These are phyloP conservation scores for Trametes versicolor DNA, from an alignment of 1,284 basidiomycete species.

Conservation along the genomic window DNA sequence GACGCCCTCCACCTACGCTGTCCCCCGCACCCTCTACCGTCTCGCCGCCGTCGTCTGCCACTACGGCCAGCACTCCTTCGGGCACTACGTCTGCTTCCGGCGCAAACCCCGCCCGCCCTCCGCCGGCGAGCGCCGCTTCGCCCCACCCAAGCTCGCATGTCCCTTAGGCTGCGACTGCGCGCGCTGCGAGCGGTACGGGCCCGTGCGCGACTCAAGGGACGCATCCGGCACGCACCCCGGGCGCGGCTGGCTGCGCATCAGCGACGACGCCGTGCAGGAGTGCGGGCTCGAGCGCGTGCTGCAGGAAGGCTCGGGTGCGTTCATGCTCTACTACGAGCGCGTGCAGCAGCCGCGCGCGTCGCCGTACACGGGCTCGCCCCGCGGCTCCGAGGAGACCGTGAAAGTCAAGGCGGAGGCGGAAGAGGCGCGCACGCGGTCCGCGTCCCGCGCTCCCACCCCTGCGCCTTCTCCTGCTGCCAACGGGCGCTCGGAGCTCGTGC, in stretches of 20 bases:
- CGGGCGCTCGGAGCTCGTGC: slow-evolving; percentile 32
- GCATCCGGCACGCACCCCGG: slow-evolving; percentile 32
- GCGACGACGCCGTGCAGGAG: slow-evolving; percentile 85
- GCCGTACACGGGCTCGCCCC: slow-evolving; percentile 36
- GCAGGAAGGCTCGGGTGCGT: slow-evolving; percentile 76
- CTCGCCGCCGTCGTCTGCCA: slow-evolving; percentile 88
- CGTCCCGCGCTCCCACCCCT: neutral
- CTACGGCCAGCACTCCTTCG: slow-evolving; percentile 89
- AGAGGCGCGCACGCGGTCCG: slow-evolving; percentile 34
- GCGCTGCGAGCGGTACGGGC: slow-evolving; percentile 52
- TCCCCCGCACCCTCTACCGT: slow-evolving; percentile 76
- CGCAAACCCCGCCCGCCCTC: slow-evolving; percentile 69
- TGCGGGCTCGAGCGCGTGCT: slow-evolving; percentile 81
- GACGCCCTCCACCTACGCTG: slow-evolving; percentile 59
- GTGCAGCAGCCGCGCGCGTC: slow-evolving; percentile 52
- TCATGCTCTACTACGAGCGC: slow-evolving; percentile 93
- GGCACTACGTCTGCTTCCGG: slow-evolving; percentile 92
- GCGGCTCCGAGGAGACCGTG: slow-evolving; percentile 68
- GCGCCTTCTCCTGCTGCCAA: neutral
- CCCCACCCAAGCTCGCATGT: slow-evolving; percentile 60
- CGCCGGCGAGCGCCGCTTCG: slow-evolving; percentile 46
- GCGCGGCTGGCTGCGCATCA: slow-evolving; percentile 85
- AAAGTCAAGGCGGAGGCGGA: slow-evolving; percentile 52
- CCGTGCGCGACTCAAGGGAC: slow-evolving; percentile 50
- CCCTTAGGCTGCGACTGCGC: slow-evolving; percentile 57